Evolutionary conservation across 352 stramenopile species (phyloP), one percentile per base, ranked within the genome.

Genomic region (Phytophthora ramorum): DNA sequence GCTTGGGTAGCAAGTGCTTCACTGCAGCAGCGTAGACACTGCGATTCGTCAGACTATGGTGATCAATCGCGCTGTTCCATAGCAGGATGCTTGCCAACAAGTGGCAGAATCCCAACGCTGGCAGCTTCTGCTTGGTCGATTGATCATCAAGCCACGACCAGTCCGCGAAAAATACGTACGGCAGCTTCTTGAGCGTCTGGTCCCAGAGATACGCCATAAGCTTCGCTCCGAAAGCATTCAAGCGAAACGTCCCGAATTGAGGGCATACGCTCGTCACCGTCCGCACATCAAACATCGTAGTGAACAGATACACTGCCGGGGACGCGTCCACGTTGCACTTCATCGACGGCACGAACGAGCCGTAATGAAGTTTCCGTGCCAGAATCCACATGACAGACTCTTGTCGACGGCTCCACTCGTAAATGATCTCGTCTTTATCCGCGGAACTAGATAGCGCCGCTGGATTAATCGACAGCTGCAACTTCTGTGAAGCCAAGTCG

Each of bases 61-160:
- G 52, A 54, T 86, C 69, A 30, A 70, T 69, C 13, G 71, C 35
- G 57, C 74, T 81, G 58, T 85, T 82, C 69, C 63, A 79, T 16
- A 81, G 34, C 20, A 91, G 22, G 40, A 92, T 66, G 2, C 58
- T 79, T 6, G 63, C 58, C 24, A 92, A 32, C 40, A 90, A 63
- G 47, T 92, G 81, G 17, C 76, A 83, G 49, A 89, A 71, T 0
- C 70, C 83, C 20, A 90, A 66, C 0, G 70, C 50, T 6, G 83
- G 79, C 3, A 89, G 48, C 16, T 69, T 75, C 3, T 68, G 63
- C 12, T 68, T 75, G 2, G 50, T 61, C 5, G 60, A 75, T 49
- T 89, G 78, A 24, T 85, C 69, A 28, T 91, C 80, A 14, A 91
- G 78, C 83, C 83, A 91, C n/a, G 71, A 69, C 59, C 80, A 91